Evolutionary conservation across 108 stramenopile species (phyloP).

Genomic region (Licmophora abbreviata): DNA sequence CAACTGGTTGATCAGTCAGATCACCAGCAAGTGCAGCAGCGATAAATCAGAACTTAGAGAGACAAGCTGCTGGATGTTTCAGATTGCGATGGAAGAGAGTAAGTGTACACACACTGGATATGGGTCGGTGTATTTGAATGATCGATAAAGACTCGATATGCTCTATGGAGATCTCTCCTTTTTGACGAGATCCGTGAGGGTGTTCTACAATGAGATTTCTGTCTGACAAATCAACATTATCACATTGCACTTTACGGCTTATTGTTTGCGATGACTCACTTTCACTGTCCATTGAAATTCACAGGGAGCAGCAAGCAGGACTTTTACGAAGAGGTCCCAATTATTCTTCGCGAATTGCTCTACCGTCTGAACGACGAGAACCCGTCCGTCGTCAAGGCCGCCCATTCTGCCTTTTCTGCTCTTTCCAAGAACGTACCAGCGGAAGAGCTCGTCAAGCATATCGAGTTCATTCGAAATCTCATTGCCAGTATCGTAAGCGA

Average conservation of each 20-base stretch:
- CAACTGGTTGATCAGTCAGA: slow-evolving; percentile 71
- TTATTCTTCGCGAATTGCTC: slow-evolving; percentile 86
- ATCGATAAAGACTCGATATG: slow-evolving; percentile 9
- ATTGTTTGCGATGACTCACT: slow-evolving; percentile 1
- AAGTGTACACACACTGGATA: slow-evolving; percentile 24
- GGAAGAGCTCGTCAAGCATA: slow-evolving; percentile 85
- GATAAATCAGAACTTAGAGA: slow-evolving; percentile 67
- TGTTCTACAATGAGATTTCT: slow-evolving; percentile 71
- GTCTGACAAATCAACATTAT: slow-evolving; percentile 26
- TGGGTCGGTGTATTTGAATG: slow-evolving; percentile 11
- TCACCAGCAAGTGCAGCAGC: slow-evolving; percentile 61
- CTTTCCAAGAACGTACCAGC: slow-evolving; percentile 78
- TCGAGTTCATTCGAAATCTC: slow-evolving; percentile 85
- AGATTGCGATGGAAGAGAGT: slow-evolving; percentile 69
- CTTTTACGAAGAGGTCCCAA: slow-evolving; percentile 79
- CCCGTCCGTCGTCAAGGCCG: slow-evolving; percentile 53
- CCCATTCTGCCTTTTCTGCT: slow-evolving; percentile 52
- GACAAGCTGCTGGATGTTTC: slow-evolving; percentile 73
- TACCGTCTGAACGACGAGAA: slow-evolving; percentile 88
- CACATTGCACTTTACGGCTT: slow-evolving; percentile 11
- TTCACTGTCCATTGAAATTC: not conserved
- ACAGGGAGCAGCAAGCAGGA: slow-evolving; percentile 76
- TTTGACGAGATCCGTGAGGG: slow-evolving; percentile 20
- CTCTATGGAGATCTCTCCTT: slow-evolving; percentile 7
- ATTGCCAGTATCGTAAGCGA: slow-evolving; percentile 89